A percentile compares a stretch with the other conserved stretches of the same genome.
Conservation (phyloP, 257 asterid genomes). For the Anisodus acutangulus region DNA sequence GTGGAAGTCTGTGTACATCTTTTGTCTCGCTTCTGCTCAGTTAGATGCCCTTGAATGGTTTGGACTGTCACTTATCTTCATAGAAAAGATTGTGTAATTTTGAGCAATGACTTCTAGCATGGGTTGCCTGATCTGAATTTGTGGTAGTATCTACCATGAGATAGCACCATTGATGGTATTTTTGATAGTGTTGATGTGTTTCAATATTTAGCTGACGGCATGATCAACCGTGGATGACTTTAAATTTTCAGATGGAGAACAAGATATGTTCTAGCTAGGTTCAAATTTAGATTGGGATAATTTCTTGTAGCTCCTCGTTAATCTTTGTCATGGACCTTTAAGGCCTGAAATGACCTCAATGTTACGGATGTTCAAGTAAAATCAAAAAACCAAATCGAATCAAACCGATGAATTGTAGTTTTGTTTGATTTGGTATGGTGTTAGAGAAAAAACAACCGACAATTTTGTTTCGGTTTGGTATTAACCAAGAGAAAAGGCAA, state of each 20-base stretch:
- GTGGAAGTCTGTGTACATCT: background rate
- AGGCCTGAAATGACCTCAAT: background rate
- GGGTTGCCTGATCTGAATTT: background rate
- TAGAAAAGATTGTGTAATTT: background rate
- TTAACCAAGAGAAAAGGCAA: no score
- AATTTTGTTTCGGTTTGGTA: no score
- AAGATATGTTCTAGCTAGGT: background rate
- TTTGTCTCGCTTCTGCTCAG: background rate
- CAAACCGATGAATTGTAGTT: no score
- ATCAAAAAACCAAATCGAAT: no score
- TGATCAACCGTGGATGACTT: background rate
- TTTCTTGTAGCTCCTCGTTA: background rate
- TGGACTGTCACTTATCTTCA: background rate
- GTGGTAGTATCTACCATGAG: constrained; percentile 1
- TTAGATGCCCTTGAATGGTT: background rate
- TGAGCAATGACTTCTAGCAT: constrained; percentile 25
- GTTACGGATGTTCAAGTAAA: no score
- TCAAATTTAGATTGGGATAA: background rate
- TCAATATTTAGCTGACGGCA: background rate
- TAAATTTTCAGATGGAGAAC: background rate
- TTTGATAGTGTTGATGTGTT: background rate
- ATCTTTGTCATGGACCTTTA: constrained; percentile 7
- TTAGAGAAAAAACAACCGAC: no score
- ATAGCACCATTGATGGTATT: background rate
- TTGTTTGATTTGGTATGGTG: no score